phyloP scores from a whole-genome alignment of 345 rosid genomes.

The Dipteronia sinensis region DNA sequence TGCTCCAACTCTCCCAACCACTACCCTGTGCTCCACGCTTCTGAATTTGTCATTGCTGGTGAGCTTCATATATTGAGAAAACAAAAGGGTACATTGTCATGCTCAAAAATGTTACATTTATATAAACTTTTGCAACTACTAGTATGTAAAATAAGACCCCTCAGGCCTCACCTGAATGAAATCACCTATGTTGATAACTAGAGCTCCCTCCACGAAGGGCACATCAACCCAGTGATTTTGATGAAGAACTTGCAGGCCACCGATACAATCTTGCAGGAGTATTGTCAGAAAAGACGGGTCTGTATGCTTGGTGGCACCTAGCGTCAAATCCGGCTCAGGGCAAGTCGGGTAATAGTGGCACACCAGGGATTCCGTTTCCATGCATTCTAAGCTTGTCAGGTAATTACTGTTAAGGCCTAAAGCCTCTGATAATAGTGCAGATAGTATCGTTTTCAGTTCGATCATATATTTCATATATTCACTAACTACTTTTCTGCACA shows the following conservation, averaged over 20 bases:
- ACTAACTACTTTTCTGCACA: slow-evolving; percentile 39
- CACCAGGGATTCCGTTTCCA: slow-evolving; percentile 44
- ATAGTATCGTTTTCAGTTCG: slow-evolving; percentile 29
- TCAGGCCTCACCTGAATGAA: slow-evolving; percentile 57
- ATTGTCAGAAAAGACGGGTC: slow-evolving; percentile 51
- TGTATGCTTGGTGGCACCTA: slow-evolving; percentile 47
- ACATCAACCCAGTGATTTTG: slow-evolving; percentile 50
- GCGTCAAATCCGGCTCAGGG: slow-evolving; percentile 51
- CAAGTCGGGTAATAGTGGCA: slow-evolving; percentile 58
- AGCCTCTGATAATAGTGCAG: slow-evolving; percentile 49
- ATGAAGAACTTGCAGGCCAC: slow-evolving; percentile 54
- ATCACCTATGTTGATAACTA: slow-evolving; percentile 51
- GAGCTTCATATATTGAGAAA: slow-evolving; percentile 16
- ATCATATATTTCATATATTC: slow-evolving; percentile 39
- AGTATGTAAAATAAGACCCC: not conserved
- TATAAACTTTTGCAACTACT: too few relatives aligned
- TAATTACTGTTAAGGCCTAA: slow-evolving; percentile 38
- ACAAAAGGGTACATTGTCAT: not conserved
- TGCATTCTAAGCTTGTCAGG: slow-evolving; percentile 42
- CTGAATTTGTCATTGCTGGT: slow-evolving; percentile 37
- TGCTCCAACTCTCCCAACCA: slow-evolving; percentile 20
- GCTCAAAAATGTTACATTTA: not conserved
- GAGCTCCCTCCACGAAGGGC: slow-evolving; percentile 37
- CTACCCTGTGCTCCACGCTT: slow-evolving; percentile 47
- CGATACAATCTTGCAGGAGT: slow-evolving; percentile 45